Evolutionary conservation across 2,329 filamentous ascomycete genomes (phyloP).

Genomic region (Aschersonia sp.): DNA sequence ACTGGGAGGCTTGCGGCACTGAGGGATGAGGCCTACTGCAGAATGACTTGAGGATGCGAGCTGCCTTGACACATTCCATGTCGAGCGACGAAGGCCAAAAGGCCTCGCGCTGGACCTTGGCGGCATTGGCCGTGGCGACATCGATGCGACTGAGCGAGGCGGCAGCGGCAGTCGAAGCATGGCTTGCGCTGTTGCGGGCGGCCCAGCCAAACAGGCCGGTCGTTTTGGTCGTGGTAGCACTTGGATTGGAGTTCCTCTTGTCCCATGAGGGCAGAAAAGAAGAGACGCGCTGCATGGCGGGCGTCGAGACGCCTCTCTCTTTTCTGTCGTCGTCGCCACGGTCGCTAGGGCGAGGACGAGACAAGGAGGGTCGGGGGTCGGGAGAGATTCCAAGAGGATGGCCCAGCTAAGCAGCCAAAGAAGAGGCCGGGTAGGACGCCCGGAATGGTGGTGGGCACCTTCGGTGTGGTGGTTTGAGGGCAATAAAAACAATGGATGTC

Average conservation of each 20-base stretch:
- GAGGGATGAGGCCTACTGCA: conserved; percentile 44
- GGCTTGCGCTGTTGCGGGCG: conserved; percentile 28
- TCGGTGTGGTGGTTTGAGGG: too few species aligned
- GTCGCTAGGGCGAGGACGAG: conserved; percentile 14
- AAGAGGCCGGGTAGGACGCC: not conserved
- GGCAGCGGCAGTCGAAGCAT: conserved; percentile 7
- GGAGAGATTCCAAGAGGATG: not conserved
- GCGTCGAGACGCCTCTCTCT: conserved; percentile 18
- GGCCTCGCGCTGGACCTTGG: conserved; percentile 38
- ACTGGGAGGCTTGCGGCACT: not conserved
- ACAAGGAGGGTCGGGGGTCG: not conserved
- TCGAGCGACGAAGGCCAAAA: conserved; percentile 81
- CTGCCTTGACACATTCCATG: conserved; percentile 82
- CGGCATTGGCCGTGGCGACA: conserved; percentile 17
- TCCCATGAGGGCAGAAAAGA: conserved; percentile 30
- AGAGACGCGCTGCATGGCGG: conserved; percentile 28
- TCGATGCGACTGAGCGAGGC: conserved; percentile 18
- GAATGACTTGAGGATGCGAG: conserved; percentile 78
- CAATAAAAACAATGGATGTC: too few species aligned
- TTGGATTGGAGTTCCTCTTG: conserved; percentile 21
- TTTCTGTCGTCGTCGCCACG: conserved; percentile 13
- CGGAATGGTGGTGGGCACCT: not conserved
- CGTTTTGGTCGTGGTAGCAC: conserved; percentile 11
- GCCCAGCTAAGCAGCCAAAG: not conserved
- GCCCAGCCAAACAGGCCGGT: conserved; percentile 28